Conservation (phyloP, 352 stramenopile genomes). For the Phytopythium oedochilum region DNA sequence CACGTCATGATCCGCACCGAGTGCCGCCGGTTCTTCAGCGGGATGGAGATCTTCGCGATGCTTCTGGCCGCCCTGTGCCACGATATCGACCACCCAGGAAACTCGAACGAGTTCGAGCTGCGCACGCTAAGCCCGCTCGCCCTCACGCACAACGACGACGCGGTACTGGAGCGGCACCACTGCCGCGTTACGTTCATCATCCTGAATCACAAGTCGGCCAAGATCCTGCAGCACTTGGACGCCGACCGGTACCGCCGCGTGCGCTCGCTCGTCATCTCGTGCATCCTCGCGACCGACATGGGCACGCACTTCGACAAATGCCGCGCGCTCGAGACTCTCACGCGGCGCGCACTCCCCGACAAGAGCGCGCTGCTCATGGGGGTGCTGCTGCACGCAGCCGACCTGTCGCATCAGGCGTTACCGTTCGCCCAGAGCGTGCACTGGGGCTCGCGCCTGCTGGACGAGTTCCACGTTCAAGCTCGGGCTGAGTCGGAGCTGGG, state of each 20-base stretch:
- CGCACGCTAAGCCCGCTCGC: constrained; percentile 66
- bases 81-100: constrained; percentile 76
- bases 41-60: constrained; percentile 58
- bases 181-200: constrained; percentile 70
- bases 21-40: constrained; percentile 56
- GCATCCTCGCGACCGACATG: constrained; percentile 80
- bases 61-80: constrained; percentile 55
- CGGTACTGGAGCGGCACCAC: constrained; percentile 82
- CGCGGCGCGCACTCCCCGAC: constrained; percentile 46
- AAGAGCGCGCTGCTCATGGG: constrained; percentile 57
- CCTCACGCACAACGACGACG: constrained; percentile 77
- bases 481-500: constrained; percentile 41
- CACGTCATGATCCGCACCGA: constrained; percentile 53
- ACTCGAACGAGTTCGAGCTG: constrained; percentile 83
- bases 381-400: constrained; percentile 65
- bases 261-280: constrained; percentile 55
- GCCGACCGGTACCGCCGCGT: constrained; percentile 46
- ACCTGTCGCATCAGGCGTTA: constrained; percentile 59
- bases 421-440: constrained; percentile 39
- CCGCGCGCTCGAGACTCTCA: constrained; percentile 58
- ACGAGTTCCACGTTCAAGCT: constrained; percentile 75
- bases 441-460: constrained; percentile 53
- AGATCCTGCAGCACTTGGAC: constrained; percentile 66
- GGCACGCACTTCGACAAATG: constrained; percentile 71
- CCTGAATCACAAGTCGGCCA: constrained; percentile 63